Evolutionary conservation across 306 rosid genomes (phyloP), one percentile per base, ranked within the genome.

Genomic region (Cucumis cinereus): DNA sequence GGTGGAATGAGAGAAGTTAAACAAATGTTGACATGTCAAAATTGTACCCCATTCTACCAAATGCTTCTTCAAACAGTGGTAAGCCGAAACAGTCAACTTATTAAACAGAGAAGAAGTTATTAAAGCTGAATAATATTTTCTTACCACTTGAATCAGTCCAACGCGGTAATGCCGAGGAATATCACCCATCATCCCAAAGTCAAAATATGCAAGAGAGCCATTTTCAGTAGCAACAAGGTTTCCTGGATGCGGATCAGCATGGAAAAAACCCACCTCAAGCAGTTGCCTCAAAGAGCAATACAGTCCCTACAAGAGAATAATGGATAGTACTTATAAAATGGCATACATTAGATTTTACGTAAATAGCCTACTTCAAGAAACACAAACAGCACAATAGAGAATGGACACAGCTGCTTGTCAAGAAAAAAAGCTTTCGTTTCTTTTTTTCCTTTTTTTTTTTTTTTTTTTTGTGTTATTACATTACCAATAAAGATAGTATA

Each of bases 231-330:
- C 97, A 78, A 94, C 99, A 74, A 94, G 96, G 84, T 94, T 94
- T 79, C 99, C 99, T 4, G 99, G 99, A 90, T 92, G 99, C 57
- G 99, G 99, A 79, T 92, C 99, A 30, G 99, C 99, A 85, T 94
- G 99, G 82, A 92, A 94, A 80, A 79, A 90, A 38, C 97, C 99
- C 74, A 84, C 92, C 87, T 92, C 99, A 69, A 94, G 97, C 87
- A 94, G 77, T 78, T 94, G 99, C 85, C 96, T 88, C 89, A 94
- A 77, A 76, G 99, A 94, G 91, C 93, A 90, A 80, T 90, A 84
- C 64, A 92, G 74, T 78, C 99, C 99, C 99, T 94, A 84, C 19
- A 80, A 83, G 72, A 59, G 43, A 50, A 75, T 73, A 12, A 78
- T 45, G 78, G 54, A 77, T 30, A 54, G 55, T 41, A 30, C n/a